phyloP scores from a whole-genome alignment of 495 filamentous ascomycete genomes.

The Penicillium longicatenatum region DNA sequence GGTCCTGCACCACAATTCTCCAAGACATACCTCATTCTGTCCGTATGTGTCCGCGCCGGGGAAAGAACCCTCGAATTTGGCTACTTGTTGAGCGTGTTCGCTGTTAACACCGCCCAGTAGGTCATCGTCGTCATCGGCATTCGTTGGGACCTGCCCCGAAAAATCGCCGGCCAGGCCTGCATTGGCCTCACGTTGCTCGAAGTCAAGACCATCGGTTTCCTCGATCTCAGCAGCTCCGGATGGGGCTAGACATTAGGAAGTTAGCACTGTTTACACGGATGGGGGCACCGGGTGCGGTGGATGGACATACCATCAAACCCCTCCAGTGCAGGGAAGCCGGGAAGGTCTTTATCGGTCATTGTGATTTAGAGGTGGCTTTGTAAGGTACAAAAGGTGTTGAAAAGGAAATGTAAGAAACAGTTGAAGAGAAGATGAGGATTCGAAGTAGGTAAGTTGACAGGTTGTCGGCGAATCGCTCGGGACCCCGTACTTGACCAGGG shows the following conservation, averaged over 20 bases:
- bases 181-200: constrained; percentile 68
- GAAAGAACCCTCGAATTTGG: constrained; percentile 84
- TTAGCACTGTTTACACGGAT: constrained; percentile 27
- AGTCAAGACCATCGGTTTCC: constrained; percentile 23
- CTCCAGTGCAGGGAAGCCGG: constrained; percentile 89
- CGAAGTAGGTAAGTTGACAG: constrained; percentile 25
- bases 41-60: constrained; percentile 69
- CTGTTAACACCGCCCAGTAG: constrained; percentile 66
- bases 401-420: constrained; percentile 3
- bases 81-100: constrained; percentile 55
- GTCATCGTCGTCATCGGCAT: constrained; percentile 62
- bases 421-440: constrained; percentile 15
- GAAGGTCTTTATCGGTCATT: constrained; percentile 74
- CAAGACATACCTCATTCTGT: constrained; percentile 69
- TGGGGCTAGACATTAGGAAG: constrained; percentile 51
- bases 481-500: constrained; percentile 29
- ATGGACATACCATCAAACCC: constrained; percentile 80
- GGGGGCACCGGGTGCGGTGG: constrained; percentile 19
- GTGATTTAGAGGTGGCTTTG: background rate
- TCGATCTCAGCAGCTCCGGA: constrained; percentile 54
- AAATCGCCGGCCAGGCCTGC: constrained; percentile 95
- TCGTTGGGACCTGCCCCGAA: constrained; percentile 64
- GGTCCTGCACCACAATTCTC: background rate
- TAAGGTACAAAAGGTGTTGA: background rate
- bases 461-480: constrained; percentile 29